Conservation (phyloP, 345 rosid genomes). For the Cardamine chenopodiifolia region DNA sequence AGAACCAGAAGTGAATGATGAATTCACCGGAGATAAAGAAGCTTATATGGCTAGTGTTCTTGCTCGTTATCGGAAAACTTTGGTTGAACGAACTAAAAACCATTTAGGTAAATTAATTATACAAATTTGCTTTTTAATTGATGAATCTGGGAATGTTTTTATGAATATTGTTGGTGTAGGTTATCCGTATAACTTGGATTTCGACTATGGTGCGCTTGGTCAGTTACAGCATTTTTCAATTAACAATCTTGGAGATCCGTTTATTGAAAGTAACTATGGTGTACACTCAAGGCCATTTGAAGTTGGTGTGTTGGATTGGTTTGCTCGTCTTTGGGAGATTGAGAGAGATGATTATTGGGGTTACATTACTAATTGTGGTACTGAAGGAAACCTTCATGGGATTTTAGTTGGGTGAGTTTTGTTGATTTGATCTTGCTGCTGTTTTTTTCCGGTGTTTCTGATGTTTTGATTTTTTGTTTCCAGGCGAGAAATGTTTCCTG, state of each 20-base stretch:
- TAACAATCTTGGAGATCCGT: constrained; percentile 97
- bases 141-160: too few species aligned
- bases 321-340: constrained; percentile 98
- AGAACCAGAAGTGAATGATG: constrained; percentile 90
- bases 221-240: constrained; percentile 98
- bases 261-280: constrained; percentile 96
- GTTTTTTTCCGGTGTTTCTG: background rate
- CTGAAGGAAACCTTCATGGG: constrained; percentile 99
- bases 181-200: constrained; percentile 94
- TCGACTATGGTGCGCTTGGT: constrained; percentile 89
- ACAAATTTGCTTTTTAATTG: background rate
- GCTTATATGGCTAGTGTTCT: constrained; percentile 94
- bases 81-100: constrained; percentile 73
- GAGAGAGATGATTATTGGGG: constrained; percentile 97
- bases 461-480: constrained; percentile 3
- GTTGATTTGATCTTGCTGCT: background rate
- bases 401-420: constrained; percentile 73
- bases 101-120: constrained; percentile 56
- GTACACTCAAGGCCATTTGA: constrained; percentile 98
- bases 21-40: constrained; percentile 84
- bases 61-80: constrained; percentile 79
- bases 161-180: constrained; percentile 48
- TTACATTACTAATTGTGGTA: constrained; percentile 95
- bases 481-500: constrained; percentile 92
- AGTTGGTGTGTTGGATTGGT: constrained; percentile 99